These are phyloP conservation scores for Eimeria zaria DNA, from an alignment of 169 alveolate genomes.

Conservation along the genomic window DNA sequence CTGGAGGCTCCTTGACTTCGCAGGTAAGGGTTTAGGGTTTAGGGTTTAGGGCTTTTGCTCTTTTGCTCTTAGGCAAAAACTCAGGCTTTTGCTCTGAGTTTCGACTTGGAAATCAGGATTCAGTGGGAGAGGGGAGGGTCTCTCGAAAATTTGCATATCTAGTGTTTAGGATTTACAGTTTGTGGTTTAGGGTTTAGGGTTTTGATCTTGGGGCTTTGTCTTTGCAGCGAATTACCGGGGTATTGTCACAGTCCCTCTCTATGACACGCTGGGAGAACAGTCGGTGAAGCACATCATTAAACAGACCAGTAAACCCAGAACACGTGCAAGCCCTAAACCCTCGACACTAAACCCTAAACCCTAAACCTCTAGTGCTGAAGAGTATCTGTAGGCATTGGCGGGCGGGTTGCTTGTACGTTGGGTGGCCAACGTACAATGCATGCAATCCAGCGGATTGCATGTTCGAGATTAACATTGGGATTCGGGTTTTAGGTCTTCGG, in stretches of 20 bases:
- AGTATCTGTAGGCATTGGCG: not conserved
- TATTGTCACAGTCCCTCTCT: slow-evolving; percentile 83
- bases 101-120: not conserved
- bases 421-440: no score
- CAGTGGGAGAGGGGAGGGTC: not conserved
- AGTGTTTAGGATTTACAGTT: not conserved
- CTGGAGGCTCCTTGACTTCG: slow-evolving; percentile 49
- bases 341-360: slow-evolving; percentile 26
- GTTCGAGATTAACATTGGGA: not conserved
- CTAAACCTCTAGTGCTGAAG: not conserved
- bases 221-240: slow-evolving; percentile 68
- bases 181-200: slow-evolving; percentile 22
- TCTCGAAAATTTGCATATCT: not conserved
- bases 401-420: not conserved
- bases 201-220: slow-evolving; percentile 3
- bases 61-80: no score
- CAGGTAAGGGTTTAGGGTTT: slow-evolving; percentile 57
- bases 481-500: not conserved
- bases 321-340: no score
- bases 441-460: not conserved
- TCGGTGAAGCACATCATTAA: slow-evolving; percentile 65
- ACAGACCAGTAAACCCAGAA: slow-evolving; percentile 85
- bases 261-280: slow-evolving; percentile 86
- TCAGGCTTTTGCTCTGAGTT: not conserved
- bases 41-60: slow-evolving; percentile 13